A percentile compares a stretch with the other conserved stretches of the same genome.
These are phyloP conservation scores for Talaromyces ruber DNA, from an alignment of 495 filamentous ascomycete species.

Conservation along the genomic window DNA sequence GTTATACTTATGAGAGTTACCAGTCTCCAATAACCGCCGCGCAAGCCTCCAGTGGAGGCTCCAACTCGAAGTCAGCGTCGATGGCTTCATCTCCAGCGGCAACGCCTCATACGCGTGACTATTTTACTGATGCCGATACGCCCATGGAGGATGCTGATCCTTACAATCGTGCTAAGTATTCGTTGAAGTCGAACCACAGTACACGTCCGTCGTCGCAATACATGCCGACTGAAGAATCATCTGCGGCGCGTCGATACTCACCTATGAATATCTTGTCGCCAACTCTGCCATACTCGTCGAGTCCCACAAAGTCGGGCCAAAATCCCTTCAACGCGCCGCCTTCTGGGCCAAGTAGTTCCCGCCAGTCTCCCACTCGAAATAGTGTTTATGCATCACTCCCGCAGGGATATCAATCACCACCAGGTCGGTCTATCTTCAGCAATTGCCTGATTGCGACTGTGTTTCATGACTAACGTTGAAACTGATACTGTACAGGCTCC, in stretches of 20 bases:
- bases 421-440: constrained; percentile 28
- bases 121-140: constrained; percentile 66
- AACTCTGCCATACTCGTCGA: constrained; percentile 46
- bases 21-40: constrained; percentile 39
- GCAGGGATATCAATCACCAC: constrained; percentile 57
- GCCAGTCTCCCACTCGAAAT: constrained; percentile 50
- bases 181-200: constrained; percentile 57
- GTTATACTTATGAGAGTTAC: constrained; percentile 69
- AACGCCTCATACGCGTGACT: constrained; percentile 60
- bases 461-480: constrained; percentile 12
- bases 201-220: constrained; percentile 56
- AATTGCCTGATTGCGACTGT: constrained; percentile 9
- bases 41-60: constrained; percentile 39
- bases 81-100: constrained; percentile 56
- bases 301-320: constrained; percentile 46
- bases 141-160: constrained; percentile 89
- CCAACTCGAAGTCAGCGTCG: constrained; percentile 45
- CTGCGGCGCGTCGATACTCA: constrained; percentile 85
- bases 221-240: constrained; percentile 64
- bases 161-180: constrained; percentile 74
- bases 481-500: constrained; percentile 24
- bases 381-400: constrained; percentile 52
- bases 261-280: constrained; percentile 80
- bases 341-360: constrained; percentile 27
- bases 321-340: constrained; percentile 37